A percentile compares a stretch with the other conserved stretches of the same genome.
Evolutionary conservation across 495 filamentous ascomycete species (phyloP).

Genomic region (Talaromyces ruber): DNA sequence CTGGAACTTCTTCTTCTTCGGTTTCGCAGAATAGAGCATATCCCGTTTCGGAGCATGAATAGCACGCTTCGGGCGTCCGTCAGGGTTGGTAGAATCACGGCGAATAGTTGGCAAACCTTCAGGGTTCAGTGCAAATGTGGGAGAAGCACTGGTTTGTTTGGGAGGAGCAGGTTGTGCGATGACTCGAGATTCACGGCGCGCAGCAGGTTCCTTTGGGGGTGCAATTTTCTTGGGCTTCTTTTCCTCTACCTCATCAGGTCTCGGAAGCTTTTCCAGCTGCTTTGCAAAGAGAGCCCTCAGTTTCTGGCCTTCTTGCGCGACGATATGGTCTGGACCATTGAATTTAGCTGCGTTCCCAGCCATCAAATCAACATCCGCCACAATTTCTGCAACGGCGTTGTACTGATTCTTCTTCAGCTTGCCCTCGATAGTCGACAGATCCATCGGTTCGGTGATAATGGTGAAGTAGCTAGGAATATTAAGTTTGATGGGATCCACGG

Average conservation of each 20-base stretch:
- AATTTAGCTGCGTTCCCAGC: constrained; percentile 68
- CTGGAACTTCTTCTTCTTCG: constrained; percentile 85
- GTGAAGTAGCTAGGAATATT: constrained; percentile 64
- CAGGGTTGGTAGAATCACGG: constrained; percentile 69
- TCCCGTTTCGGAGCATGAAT: constrained; percentile 91
- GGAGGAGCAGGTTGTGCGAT: constrained; percentile 23
- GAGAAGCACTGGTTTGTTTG: constrained; percentile 25
- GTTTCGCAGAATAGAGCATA: constrained; percentile 72
- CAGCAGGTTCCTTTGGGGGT: constrained; percentile 38
- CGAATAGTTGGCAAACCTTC: constrained; percentile 88
- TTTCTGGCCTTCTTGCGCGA: constrained; percentile 53
- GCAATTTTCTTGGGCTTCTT: constrained; percentile 49
- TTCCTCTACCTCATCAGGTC: constrained; percentile 47
- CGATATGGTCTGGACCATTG: constrained; percentile 69
- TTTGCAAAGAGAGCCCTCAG: constrained; percentile 54
- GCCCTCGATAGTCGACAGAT: constrained; percentile 72
- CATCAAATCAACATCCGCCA: constrained; percentile 65
- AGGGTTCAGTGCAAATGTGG: constrained; percentile 73
- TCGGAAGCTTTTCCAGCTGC: constrained; percentile 43
- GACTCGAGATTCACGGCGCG: constrained; percentile 46
- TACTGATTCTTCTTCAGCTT: constrained; percentile 69
- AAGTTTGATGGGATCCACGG: constrained; percentile 61
- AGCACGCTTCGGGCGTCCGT: constrained; percentile 81
- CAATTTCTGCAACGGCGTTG: constrained; percentile 50
- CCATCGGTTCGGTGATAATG: constrained; percentile 70